Conservation (phyloP, 75 land plant genomes). For the Isoetes taiwanensis region DNA sequence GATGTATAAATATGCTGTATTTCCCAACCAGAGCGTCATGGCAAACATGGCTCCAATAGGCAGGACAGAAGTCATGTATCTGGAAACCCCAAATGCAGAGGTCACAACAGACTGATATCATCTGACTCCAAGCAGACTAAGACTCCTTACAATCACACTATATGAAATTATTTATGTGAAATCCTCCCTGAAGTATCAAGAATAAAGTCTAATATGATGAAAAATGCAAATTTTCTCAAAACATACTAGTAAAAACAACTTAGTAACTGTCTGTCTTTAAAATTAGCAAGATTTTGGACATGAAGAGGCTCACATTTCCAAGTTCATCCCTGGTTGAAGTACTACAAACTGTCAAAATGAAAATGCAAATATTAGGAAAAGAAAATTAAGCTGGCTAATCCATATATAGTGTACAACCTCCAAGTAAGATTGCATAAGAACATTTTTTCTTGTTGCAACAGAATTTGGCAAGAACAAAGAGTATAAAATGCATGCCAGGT, state of each 20-base stretch:
- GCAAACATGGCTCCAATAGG: slow-evolving; percentile 99
- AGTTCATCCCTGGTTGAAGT: slow-evolving; percentile 70
- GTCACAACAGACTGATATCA: neutral
- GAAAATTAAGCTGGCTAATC: too few species aligned
- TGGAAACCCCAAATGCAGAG: slow-evolving; percentile 11
- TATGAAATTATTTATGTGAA: neutral
- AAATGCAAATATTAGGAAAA: too few species aligned
- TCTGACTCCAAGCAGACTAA: neutral
- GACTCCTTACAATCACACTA: neutral
- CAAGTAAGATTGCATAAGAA: too few species aligned
- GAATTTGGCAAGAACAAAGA: too few species aligned
- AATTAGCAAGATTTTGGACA: slow-evolving; percentile 10
- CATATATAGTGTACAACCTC: too few species aligned
- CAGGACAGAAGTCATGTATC: slow-evolving; percentile 65
- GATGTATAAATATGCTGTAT: slow-evolving; percentile 92
- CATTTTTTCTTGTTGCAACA: too few species aligned
- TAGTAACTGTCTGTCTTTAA: neutral
- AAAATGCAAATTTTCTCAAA: too few species aligned
- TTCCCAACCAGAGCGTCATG: slow-evolving; percentile 93
- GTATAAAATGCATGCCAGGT: too few species aligned
- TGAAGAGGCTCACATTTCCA: slow-evolving; percentile 51
- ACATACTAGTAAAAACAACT: too few species aligned
- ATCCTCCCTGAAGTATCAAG: neutral
- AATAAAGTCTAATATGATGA: too few species aligned
- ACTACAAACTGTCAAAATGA: too few species aligned